phyloP scores from a whole-genome alignment of 2,329 filamentous ascomycete genomes.

The Ceratocystis colombiana region DNA sequence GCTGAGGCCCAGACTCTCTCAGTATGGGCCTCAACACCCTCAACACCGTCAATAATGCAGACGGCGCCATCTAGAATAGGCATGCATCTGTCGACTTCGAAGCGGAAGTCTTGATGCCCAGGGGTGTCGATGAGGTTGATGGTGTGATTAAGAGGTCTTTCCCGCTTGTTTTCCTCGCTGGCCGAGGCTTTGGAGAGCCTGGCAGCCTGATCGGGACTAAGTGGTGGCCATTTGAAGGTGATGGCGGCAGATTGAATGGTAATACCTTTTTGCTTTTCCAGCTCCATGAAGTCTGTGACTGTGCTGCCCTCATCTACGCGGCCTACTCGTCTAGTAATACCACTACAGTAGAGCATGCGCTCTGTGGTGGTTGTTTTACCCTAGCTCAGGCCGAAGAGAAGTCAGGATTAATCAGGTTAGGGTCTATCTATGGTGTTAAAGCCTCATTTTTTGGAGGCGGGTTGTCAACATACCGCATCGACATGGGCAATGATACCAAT shows the following conservation, averaged over 20 bases:
- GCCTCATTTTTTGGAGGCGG: not conserved
- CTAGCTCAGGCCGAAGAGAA: slow-evolving; percentile 31
- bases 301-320: slow-evolving; percentile 92
- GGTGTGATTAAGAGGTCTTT: slow-evolving; percentile 33
- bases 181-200: not conserved
- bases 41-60: slow-evolving; percentile 86
- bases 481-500: slow-evolving; percentile 99
- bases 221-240: slow-evolving; percentile 82
- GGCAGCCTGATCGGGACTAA: slow-evolving; percentile 29
- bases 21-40: slow-evolving; percentile 91
- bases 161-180: not conserved
- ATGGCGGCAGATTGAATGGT: slow-evolving; percentile 94
- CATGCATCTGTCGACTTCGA: slow-evolving; percentile 85
- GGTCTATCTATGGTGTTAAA: not conserved
- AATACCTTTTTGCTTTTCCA: slow-evolving; percentile 58
- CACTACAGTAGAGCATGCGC: slow-evolving; percentile 96
- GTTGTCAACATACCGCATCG: slow-evolving; percentile 55
- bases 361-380: slow-evolving; percentile 98
- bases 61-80: slow-evolving; percentile 81
- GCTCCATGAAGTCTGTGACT: slow-evolving; percentile 90
- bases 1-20: slow-evolving; percentile 94
- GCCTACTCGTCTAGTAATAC: slow-evolving; percentile 76
- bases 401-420: not conserved
- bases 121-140: slow-evolving; percentile 94
- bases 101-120: slow-evolving; percentile 93